phyloP scores from a whole-genome alignment of 1,284 basidiomycete species.

The Fomitiporia mediterranea region DNA sequence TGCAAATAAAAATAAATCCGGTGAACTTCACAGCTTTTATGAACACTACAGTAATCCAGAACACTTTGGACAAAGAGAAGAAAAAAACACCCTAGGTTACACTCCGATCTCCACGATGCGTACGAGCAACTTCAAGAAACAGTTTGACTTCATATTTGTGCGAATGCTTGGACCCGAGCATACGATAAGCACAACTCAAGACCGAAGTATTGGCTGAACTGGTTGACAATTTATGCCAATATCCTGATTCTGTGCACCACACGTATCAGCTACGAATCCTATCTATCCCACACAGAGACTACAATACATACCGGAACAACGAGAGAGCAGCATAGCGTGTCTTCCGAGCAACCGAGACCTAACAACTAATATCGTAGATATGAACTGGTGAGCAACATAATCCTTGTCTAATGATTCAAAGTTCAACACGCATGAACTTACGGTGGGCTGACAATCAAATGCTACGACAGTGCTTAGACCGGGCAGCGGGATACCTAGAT shows the following conservation, averaged over 20 bases:
- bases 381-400: not conserved
- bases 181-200: too few relatives aligned
- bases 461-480: constrained; percentile 6
- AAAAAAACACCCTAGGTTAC: too few relatives aligned
- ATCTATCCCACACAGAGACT: not conserved
- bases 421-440: not conserved
- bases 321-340: constrained; percentile 1
- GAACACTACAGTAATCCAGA: too few relatives aligned
- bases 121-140: too few relatives aligned
- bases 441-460: constrained; percentile 2
- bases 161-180: too few relatives aligned
- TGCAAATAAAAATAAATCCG: too few relatives aligned
- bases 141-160: too few relatives aligned
- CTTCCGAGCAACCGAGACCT: constrained; percentile 2
- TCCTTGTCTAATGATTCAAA: not conserved
- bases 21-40: too few relatives aligned
- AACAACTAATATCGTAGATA: not conserved
- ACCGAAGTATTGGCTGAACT: too few relatives aligned
- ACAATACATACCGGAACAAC: constrained; percentile 5
- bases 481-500: not conserved
- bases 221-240: constrained; percentile 8
- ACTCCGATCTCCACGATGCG: too few relatives aligned
- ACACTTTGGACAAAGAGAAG: too few relatives aligned
- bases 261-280: not conserved
- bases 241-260: constrained; percentile 2